Percentiles rank a stretch among this genome's conserved stretches.
Conservation (phyloP, 768 basidiomycete genomes). For the Tulasnella sp. region DNA sequence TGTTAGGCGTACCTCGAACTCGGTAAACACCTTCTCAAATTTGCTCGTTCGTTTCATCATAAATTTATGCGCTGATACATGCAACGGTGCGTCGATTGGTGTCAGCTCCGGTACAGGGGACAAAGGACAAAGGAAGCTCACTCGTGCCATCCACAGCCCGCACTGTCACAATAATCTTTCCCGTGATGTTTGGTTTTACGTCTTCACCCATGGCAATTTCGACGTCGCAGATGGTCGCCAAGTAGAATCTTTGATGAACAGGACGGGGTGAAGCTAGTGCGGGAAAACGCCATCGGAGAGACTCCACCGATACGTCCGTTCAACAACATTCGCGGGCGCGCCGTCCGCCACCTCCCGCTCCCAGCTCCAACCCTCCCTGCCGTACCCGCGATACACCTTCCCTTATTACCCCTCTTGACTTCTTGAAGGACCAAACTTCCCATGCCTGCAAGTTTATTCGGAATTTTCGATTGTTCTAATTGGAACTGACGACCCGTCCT, state of each 20-base stretch:
- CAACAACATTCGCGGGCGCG: not conserved
- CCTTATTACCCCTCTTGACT: not conserved
- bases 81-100: not conserved
- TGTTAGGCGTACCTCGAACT: not conserved
- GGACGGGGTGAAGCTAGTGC: not conserved
- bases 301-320: not conserved
- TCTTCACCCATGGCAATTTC: not conserved
- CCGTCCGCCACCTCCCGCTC: not conserved
- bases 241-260: not conserved
- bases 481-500: not conserved
- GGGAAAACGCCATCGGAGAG: not conserved
- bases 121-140: not conserved
- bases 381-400: not conserved
- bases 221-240: not conserved
- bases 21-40: conserved; percentile 11
- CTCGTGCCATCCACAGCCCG: not conserved
- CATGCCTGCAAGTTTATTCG: too few species aligned
- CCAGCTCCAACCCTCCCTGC: not conserved
- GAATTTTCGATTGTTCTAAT: too few species aligned
- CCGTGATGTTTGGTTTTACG: conserved; percentile 2
- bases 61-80: not conserved
- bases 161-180: not conserved
- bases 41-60: not conserved
- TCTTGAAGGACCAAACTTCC: too few species aligned
- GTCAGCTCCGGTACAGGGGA: not conserved